A percentile compares a stretch with the other conserved stretches of the same genome.
Evolutionary conservation across 768 basidiomycete genomes (phyloP).

Genomic region (Hemileccinum rubropunctum): DNA sequence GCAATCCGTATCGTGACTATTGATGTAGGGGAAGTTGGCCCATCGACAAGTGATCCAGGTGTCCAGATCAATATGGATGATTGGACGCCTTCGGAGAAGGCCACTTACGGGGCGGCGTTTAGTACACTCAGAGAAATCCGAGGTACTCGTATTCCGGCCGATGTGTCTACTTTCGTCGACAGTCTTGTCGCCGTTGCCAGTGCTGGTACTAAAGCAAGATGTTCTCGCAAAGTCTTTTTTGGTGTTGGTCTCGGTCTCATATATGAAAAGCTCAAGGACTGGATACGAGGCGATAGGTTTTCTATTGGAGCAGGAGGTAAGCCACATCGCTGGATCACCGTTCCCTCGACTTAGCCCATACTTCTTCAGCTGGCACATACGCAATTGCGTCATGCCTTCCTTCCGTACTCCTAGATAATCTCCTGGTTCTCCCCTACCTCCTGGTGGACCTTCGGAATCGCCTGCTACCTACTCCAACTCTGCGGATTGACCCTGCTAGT

Average conservation of each 20-base stretch:
- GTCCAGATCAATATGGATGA: slow-evolving; percentile 54
- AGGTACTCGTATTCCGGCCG: slow-evolving; percentile 51
- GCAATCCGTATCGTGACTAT: slow-evolving; percentile 54
- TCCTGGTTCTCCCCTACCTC: slow-evolving; percentile 65
- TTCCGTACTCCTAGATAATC: slow-evolving; percentile 54
- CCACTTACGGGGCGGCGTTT: slow-evolving; percentile 72
- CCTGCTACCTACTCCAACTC: slow-evolving; percentile 50
- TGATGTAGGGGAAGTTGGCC: slow-evolving; percentile 63
- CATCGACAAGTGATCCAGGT: slow-evolving; percentile 23
- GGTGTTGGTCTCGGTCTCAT: slow-evolving; percentile 43
- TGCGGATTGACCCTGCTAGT: slow-evolving; percentile 33
- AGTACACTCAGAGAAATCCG: slow-evolving; percentile 42
- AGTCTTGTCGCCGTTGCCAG: slow-evolving; percentile 59
- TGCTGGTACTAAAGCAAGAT: slow-evolving; percentile 41
- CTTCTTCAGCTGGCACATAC: slow-evolving; percentile 62
- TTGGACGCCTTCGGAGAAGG: slow-evolving; percentile 74
- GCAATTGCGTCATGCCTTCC: slow-evolving; percentile 70
- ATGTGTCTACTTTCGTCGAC: slow-evolving; percentile 56
- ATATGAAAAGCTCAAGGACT: slow-evolving; percentile 44
- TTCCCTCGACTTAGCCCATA: slow-evolving; percentile 8
- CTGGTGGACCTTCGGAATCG: slow-evolving; percentile 62
- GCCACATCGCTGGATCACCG: slow-evolving; percentile 16
- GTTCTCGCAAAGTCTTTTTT: slow-evolving; percentile 40
- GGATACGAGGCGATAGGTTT: slow-evolving; percentile 65
- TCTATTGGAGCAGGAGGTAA: slow-evolving; percentile 79